phyloP scores from a whole-genome alignment of 2,329 filamentous ascomycete species.

The Curvularia sp. region DNA sequence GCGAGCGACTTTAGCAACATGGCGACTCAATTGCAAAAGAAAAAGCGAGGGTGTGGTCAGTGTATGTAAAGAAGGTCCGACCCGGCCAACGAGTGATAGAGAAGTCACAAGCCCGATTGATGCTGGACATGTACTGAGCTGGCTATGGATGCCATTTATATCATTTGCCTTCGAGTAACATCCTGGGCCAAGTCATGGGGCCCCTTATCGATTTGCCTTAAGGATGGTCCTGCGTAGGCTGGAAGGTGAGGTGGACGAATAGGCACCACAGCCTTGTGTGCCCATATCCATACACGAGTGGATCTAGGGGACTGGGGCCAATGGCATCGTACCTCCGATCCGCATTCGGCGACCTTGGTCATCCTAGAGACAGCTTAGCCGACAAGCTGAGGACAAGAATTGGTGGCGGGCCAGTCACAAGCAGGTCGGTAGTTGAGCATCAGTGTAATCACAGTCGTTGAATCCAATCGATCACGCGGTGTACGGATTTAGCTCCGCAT shows the following conservation, averaged over 20 bases:
- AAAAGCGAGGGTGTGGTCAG: conserved; percentile 12
- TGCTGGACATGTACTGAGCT: conserved; percentile 13
- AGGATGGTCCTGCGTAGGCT: conserved; percentile 2
- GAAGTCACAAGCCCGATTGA: conserved; percentile 15
- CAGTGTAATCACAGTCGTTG: conserved; percentile 14
- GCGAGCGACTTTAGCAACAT: conserved; percentile 39
- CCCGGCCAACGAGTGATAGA: conserved; percentile 22
- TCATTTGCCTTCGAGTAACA: conserved; percentile 7
- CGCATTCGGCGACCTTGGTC: conserved; percentile 4
- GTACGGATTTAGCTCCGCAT: conserved; percentile 8
- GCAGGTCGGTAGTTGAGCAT: conserved; percentile 23
- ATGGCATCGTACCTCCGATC: neutral
- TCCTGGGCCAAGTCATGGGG: conserved; percentile 6
- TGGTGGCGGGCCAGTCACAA: conserved; percentile 14
- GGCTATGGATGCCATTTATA: conserved; percentile 27
- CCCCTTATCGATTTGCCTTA: conserved; percentile 2
- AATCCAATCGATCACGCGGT: conserved; percentile 14
- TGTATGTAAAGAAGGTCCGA: conserved; percentile 16
- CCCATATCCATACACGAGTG: neutral
- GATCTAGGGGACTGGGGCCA: neutral
- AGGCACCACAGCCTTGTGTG: conserved; percentile 4
- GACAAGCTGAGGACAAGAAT: conserved; percentile 20
- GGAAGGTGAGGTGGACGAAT: conserved; percentile 4
- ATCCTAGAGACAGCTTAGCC: conserved; percentile 3
- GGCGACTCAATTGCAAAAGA: conserved; percentile 6